Evolutionary conservation across 768 basidiomycete species (phyloP).

Genomic region (Neoboletus subvelutipes): DNA sequence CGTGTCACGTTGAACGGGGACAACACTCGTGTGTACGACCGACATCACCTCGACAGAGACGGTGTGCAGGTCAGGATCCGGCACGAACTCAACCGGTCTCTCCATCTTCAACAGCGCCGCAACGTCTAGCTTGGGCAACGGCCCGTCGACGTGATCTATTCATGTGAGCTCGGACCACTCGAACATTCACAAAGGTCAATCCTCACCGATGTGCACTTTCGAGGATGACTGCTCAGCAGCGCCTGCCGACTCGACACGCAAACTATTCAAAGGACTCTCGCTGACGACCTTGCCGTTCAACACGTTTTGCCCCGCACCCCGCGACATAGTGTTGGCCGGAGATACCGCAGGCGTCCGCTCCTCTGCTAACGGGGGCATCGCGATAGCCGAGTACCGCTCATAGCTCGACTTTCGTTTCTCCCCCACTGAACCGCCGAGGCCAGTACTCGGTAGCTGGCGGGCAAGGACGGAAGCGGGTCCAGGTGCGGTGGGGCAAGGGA

Average conservation of each 20-base stretch:
- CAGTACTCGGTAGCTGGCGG: constrained; percentile 15
- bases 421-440: constrained; percentile 23
- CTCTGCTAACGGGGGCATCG: constrained; percentile 66
- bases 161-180: not conserved
- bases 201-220: constrained; percentile 37
- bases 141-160: constrained; percentile 41
- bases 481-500: not conserved
- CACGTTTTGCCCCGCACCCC: constrained; percentile 16
- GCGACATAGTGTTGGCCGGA: constrained; percentile 54
- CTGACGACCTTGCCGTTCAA: constrained; percentile 5
- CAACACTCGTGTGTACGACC: constrained; percentile 51
- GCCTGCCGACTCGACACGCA: constrained; percentile 3
- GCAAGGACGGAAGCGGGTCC: not conserved
- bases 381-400: constrained; percentile 62
- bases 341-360: constrained; percentile 59
- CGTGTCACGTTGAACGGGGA: constrained; percentile 42
- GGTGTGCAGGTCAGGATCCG: constrained; percentile 42
- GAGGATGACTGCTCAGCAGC: not conserved
- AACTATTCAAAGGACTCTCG: constrained; percentile 13
- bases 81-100: constrained; percentile 10
- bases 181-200: not conserved
- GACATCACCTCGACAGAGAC: constrained; percentile 75
- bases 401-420: constrained; percentile 68
- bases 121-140: constrained; percentile 51
- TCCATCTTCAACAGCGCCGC: constrained; percentile 40